phyloP scores from a whole-genome alignment of 345 rosid species.

The Iberis pinnata region DNA sequence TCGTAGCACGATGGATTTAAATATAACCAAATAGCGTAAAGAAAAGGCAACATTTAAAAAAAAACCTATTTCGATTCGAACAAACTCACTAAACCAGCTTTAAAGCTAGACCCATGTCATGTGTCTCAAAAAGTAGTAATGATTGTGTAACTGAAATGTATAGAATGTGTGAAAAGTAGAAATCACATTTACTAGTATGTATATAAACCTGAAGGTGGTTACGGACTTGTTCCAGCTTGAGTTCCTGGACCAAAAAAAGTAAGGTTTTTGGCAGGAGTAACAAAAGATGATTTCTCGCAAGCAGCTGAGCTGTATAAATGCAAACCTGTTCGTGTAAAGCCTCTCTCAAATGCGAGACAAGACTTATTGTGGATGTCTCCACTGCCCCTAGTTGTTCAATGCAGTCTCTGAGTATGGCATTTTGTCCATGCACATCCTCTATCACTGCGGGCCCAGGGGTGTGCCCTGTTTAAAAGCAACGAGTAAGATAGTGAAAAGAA shows the following conservation, averaged over 20 bases:
- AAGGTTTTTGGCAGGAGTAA: conserved; percentile 21
- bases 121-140: not conserved
- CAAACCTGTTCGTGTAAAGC: conserved; percentile 87
- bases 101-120: not conserved
- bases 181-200: conserved; percentile 3
- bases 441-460: conserved; percentile 41
- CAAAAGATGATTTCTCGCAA: not conserved
- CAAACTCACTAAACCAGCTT: not conserved
- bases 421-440: conserved; percentile 79
- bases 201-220: conserved; percentile 70
- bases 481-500: conserved; percentile 5
- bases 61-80: not conserved
- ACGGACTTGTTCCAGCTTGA: conserved; percentile 66
- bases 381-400: conserved; percentile 54
- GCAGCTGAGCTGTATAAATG: conserved; percentile 12
- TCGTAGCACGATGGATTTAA: not conserved
- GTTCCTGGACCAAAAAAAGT: conserved; percentile 44
- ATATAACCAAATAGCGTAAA: not conserved
- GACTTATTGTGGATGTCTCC: conserved; percentile 66
- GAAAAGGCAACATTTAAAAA: conserved; percentile 1
- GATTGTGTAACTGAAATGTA: not conserved
- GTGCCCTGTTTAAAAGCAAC: conserved; percentile 39
- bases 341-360: conserved; percentile 63
- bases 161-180: not conserved
- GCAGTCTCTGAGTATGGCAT: conserved; percentile 55